These are phyloP conservation scores for Polytrichum formosum DNA, from an alignment of 225 moss, liverwort and hornwort genomes.

Conservation along the genomic window DNA sequence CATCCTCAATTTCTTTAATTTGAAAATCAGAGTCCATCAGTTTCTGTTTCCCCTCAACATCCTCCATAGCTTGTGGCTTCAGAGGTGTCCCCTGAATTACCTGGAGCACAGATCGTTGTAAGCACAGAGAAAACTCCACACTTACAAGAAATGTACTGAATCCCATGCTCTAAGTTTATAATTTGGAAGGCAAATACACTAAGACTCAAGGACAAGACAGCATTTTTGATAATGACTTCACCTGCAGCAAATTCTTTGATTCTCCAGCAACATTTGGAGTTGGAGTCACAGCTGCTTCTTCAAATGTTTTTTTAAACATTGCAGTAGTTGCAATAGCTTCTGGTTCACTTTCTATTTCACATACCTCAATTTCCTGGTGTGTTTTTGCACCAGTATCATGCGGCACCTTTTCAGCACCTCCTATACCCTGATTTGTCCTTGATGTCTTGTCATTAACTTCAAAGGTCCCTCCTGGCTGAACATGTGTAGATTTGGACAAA, in stretches of 20 bases:
- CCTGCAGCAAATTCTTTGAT: slow-evolving; percentile 26
- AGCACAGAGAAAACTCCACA: slow-evolving; percentile 36
- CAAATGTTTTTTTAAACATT: slow-evolving; percentile 1
- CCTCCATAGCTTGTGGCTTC: slow-evolving; percentile 34
- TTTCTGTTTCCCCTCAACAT: slow-evolving; percentile 38
- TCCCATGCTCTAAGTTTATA: slow-evolving; percentile 2
- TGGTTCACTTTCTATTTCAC: slow-evolving; percentile 7
- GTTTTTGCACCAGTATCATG: slow-evolving; percentile 4
- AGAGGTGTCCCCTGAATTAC: slow-evolving; percentile 47
- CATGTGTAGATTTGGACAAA: slow-evolving; percentile 18
- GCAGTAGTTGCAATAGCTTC: slow-evolving; percentile 15
- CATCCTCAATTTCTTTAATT: slow-evolving; percentile 38
- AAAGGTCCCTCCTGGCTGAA: slow-evolving; percentile 11
- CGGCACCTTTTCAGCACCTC: slow-evolving; percentile 11
- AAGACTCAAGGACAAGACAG: background rate
- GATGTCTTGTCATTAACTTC: slow-evolving; percentile 3
- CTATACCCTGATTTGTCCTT: slow-evolving; percentile 1
- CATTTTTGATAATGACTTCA: slow-evolving; percentile 1
- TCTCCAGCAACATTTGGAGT: slow-evolving; percentile 4
- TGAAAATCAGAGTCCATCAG: slow-evolving; percentile 28
- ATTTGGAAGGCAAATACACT: slow-evolving; percentile 5
- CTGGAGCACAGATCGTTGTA: slow-evolving; percentile 42
- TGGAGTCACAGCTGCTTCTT: slow-evolving; percentile 15
- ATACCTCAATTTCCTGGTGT: slow-evolving; percentile 16
- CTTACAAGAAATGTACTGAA: slow-evolving; percentile 16